phyloP scores from a whole-genome alignment of 2,329 filamentous ascomycete species.

The Pseudovirgaria hyperparasitica region DNA sequence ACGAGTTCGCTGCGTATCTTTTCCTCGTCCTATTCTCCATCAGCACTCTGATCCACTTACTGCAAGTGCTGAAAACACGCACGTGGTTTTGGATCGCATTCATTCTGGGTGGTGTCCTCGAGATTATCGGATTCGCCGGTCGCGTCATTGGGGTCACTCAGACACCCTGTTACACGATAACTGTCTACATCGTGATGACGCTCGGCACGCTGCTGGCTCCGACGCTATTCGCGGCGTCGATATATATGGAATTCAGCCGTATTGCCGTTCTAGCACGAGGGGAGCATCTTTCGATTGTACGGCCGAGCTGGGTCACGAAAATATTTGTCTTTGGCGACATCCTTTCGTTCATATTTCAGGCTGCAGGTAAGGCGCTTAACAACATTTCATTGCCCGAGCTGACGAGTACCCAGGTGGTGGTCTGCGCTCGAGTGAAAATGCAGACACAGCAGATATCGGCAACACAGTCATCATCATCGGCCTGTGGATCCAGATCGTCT shows the following conservation, averaged over 20 bases:
- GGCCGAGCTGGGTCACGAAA: slow-evolving; percentile 35
- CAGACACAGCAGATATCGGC: slow-evolving; percentile 8
- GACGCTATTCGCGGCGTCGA: slow-evolving; percentile 32
- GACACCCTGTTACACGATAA: slow-evolving; percentile 15
- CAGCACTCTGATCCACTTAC: slow-evolving; percentile 29
- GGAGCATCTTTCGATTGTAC: slow-evolving; percentile 30
- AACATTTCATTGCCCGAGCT: too few species aligned
- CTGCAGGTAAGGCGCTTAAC: slow-evolving; percentile 19
- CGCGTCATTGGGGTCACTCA: slow-evolving; percentile 20
- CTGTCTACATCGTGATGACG: slow-evolving; percentile 26
- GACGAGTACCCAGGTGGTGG: slow-evolving; percentile 10
- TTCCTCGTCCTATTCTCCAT: slow-evolving; percentile 34
- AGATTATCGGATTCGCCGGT: slow-evolving; percentile 28
- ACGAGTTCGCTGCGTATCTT: slow-evolving; percentile 31
- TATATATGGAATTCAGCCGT: slow-evolving; percentile 35
- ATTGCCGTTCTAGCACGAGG: slow-evolving; percentile 29
- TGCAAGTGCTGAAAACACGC: slow-evolving; percentile 27
- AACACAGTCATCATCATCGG: slow-evolving; percentile 14
- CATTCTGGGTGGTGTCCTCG: slow-evolving; percentile 30
- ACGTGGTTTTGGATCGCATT: slow-evolving; percentile 39
- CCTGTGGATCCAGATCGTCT: slow-evolving; percentile 13
- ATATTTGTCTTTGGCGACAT: slow-evolving; percentile 44
- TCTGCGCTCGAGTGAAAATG: slow-evolving; percentile 12
- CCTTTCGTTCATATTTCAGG: slow-evolving; percentile 39
- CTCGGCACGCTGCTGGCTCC: slow-evolving; percentile 29